A percentile compares a stretch with the other conserved stretches of the same genome.
Conservation (phyloP, 176 grass and related monocot genomes). For the Aegilops tauschii region DNA sequence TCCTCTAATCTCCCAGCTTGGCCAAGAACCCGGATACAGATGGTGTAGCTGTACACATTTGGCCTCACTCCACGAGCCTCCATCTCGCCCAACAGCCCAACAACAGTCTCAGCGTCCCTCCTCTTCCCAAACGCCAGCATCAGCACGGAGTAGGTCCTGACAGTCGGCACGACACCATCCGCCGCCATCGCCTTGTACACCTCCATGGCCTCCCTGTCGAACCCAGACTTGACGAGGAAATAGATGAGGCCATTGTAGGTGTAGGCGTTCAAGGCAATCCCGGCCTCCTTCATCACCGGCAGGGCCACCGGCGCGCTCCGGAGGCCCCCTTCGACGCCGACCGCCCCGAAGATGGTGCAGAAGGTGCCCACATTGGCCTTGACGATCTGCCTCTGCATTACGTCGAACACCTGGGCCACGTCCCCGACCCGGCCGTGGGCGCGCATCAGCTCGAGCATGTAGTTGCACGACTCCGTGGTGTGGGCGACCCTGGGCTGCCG, state of each 20-base stretch:
- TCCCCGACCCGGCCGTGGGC: conserved; percentile 56
- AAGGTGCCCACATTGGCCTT: conserved; percentile 69
- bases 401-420: conserved; percentile 82
- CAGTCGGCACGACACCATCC: conserved; percentile 43
- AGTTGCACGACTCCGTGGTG: conserved; percentile 88
- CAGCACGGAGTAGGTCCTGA: conserved; percentile 82
- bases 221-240: conserved; percentile 76
- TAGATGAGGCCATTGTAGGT: conserved; percentile 82
- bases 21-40: conserved; percentile 82
- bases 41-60: conserved; percentile 95
- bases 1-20: conserved; percentile 59
- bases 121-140: conserved; percentile 77
- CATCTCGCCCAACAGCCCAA: conserved; percentile 73
- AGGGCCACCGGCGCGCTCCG: conserved; percentile 57
- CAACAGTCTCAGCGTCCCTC: conserved; percentile 55
- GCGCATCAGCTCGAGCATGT: conserved; percentile 89
- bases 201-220: conserved; percentile 54
- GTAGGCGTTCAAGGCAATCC: conserved; percentile 66
- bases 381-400: conserved; percentile 87
- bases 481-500: conserved; percentile 45
- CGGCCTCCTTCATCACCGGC: conserved; percentile 55
- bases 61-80: conserved; percentile 63
- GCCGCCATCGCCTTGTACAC: conserved; percentile 63
- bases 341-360: conserved; percentile 53
- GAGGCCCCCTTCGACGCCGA: conserved; percentile 62